phyloP scores from a whole-genome alignment of 805 yeast genomes.

The Yarrowia alimentaria region DNA sequence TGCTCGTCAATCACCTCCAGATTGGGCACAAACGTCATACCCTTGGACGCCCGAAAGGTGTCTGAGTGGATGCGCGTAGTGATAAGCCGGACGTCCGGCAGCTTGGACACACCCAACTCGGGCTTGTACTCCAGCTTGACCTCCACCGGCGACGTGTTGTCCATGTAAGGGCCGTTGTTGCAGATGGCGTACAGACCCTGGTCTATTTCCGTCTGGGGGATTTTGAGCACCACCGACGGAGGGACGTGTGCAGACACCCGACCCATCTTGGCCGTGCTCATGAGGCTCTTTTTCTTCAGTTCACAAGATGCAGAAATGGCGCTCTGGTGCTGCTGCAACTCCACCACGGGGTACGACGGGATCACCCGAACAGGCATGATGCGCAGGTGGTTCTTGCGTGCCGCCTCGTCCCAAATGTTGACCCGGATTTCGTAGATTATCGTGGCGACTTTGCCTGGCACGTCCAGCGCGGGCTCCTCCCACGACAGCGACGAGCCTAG shows the following conservation, averaged over 20 bases:
- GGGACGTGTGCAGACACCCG: slow-evolving; percentile 15
- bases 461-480: slow-evolving; percentile 21
- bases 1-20: slow-evolving; percentile 23
- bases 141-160: slow-evolving; percentile 19
- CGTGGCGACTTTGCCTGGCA: slow-evolving; percentile 24
- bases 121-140: slow-evolving; percentile 23
- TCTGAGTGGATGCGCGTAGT: slow-evolving; percentile 25
- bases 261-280: slow-evolving; percentile 2
- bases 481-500: slow-evolving; percentile 20
- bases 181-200: slow-evolving; percentile 77
- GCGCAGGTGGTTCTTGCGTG: slow-evolving; percentile 12
- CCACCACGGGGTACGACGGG: slow-evolving; percentile 23
- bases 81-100: slow-evolving; percentile 10
- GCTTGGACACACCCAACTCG: not conserved
- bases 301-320: slow-evolving; percentile 22
- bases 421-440: slow-evolving; percentile 23
- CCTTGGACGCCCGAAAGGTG: slow-evolving; percentile 19
- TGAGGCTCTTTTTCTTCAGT: slow-evolving; percentile 5
- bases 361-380: slow-evolving; percentile 24
- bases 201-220: slow-evolving; percentile 55
- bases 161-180: slow-evolving; percentile 11
- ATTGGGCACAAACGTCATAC: slow-evolving; percentile 25
- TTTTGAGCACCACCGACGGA: slow-evolving; percentile 24
- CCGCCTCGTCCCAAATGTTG: slow-evolving; percentile 9
- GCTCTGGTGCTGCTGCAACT: slow-evolving; percentile 18